phyloP scores from a whole-genome alignment of 1,139 yeast species.

The Taphrina communis region DNA sequence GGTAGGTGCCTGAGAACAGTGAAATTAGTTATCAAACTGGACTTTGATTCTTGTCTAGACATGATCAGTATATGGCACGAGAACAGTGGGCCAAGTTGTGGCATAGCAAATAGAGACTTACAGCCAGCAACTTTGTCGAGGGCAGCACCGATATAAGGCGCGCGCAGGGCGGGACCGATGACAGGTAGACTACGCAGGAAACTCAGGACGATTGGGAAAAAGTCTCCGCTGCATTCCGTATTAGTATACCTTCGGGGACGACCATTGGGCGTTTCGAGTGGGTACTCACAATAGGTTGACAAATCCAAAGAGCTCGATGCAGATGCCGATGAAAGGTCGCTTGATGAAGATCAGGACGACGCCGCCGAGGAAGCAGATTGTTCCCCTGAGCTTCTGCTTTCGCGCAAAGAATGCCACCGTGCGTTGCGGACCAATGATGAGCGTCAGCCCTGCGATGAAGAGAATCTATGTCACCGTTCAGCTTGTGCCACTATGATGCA shows the following conservation, averaged over 20 bases:
- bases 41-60: slow-evolving; percentile 21
- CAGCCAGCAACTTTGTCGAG: slow-evolving; percentile 38
- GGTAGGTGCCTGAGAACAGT: no score
- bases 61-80: neutral
- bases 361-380: slow-evolving; percentile 77
- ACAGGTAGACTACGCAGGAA: slow-evolving; percentile 86
- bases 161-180: slow-evolving; percentile 82
- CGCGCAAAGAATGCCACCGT: slow-evolving; percentile 84
- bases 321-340: slow-evolving; percentile 81
- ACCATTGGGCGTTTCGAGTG: neutral
- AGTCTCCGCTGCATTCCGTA: slow-evolving; percentile 56
- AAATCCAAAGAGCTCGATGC: slow-evolving; percentile 84
- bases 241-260: neutral
- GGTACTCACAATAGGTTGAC: slow-evolving; percentile 65
- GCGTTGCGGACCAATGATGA: slow-evolving; percentile 87
- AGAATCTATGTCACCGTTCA: slow-evolving; percentile 52
- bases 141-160: slow-evolving; percentile 69
- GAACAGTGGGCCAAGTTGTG: neutral
- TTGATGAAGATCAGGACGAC: slow-evolving; percentile 74
- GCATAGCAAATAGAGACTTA: neutral
- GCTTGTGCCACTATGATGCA: no score
- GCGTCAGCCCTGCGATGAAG: slow-evolving; percentile 78
- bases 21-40: slow-evolving; percentile 3
- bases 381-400: slow-evolving; percentile 84
- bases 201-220: slow-evolving; percentile 86